A percentile compares a stretch with the other conserved stretches of the same genome.
Conservation (phyloP, 1,139 yeast species). For the Taphrina pruni region DNA sequence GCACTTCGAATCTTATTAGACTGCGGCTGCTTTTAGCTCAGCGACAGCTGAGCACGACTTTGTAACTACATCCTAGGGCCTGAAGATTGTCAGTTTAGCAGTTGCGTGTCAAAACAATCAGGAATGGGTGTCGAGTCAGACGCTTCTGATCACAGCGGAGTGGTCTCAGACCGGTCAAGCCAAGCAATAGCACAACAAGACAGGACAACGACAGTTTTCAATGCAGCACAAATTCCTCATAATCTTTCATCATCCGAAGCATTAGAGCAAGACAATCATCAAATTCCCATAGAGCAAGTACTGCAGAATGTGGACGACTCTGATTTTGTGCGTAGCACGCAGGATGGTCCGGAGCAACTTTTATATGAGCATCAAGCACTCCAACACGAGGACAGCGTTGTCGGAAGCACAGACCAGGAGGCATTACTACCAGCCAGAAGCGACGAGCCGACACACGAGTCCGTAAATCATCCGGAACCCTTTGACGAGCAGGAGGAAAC, state of each 20-base stretch:
- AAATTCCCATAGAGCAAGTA: constrained; percentile 16
- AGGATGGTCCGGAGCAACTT: constrained; percentile 1
- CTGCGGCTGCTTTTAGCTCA: no score
- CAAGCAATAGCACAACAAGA: no score
- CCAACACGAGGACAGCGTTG: neutral
- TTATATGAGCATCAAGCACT: constrained; percentile 14
- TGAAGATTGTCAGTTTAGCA: no score
- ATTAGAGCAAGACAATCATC: neutral
- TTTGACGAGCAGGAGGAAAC: neutral
- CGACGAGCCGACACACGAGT: neutral
- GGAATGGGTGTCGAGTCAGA: no score
- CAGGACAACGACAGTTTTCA: constrained; percentile 1
- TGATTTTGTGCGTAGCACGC: neutral
- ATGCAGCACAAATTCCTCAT: constrained; percentile 23
- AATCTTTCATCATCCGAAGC: neutral
- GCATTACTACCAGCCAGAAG: neutral
- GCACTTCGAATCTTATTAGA: no score
- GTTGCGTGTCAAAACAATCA: no score
- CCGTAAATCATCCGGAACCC: neutral
- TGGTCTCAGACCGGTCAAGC: no score
- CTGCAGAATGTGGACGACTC: neutral
- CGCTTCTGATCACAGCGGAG: no score
- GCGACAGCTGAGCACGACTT: neutral
- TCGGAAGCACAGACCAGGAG: constrained; percentile 3
- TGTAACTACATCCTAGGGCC: neutral